Evolutionary conservation across 768 basidiomycete genomes (phyloP).

Genomic region (Macrolepiota albuminosa): DNA sequence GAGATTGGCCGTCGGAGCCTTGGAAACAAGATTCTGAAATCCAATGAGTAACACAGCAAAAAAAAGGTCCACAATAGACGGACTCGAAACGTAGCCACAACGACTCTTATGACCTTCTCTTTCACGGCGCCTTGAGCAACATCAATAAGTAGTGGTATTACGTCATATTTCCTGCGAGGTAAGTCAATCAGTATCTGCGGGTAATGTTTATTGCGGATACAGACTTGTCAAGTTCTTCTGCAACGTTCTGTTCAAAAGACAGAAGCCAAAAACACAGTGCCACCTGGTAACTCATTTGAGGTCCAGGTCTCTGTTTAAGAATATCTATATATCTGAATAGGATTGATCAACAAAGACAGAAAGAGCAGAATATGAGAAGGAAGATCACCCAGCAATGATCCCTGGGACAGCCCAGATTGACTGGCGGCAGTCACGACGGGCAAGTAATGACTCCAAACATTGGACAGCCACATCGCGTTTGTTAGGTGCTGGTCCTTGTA

Average conservation of each 20-base stretch:
- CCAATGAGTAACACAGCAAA: neutral
- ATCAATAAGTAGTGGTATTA: slow-evolving; percentile 79
- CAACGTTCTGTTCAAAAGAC: slow-evolving; percentile 83
- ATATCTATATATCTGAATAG: slow-evolving; percentile 70
- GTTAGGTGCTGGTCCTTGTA: slow-evolving; percentile 55
- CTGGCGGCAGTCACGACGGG: slow-evolving; percentile 74
- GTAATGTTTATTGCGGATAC: slow-evolving; percentile 17
- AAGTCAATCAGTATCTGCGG: neutral
- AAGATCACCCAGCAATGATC: slow-evolving; percentile 60
- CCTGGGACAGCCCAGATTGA: slow-evolving; percentile 75
- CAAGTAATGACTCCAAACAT: slow-evolving; percentile 79
- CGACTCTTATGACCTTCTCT: slow-evolving; percentile 94
- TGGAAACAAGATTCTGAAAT: slow-evolving; percentile 78
- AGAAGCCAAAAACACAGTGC: slow-evolving; percentile 92
- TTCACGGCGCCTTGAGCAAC: slow-evolving; percentile 89
- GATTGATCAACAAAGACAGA: neutral
- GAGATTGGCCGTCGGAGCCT: slow-evolving; percentile 84
- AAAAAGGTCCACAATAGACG: neutral
- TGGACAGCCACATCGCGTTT: slow-evolving; percentile 90
- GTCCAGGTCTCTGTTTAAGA: slow-evolving; percentile 72
- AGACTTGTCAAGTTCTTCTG: slow-evolving; percentile 84
- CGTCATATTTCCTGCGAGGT: slow-evolving; percentile 70
- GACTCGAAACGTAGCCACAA: slow-evolving; percentile 88
- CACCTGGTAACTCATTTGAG: slow-evolving; percentile 96
- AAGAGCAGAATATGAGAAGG: neutral